Conservation (phyloP, 352 stramenopile genomes). For the Blastocystis sp. region DNA sequence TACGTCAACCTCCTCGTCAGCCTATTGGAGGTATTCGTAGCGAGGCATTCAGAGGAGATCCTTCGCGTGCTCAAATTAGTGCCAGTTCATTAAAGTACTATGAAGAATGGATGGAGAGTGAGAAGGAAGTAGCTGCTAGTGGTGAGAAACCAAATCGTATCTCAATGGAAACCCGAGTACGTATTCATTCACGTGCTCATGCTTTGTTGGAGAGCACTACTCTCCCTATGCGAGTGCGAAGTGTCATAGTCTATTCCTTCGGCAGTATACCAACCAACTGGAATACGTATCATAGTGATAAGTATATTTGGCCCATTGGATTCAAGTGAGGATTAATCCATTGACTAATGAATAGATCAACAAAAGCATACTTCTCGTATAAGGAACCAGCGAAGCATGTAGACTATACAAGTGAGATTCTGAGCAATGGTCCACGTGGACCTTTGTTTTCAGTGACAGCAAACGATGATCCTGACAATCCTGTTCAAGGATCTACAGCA, state of each 20-base stretch:
- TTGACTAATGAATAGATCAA: background rate
- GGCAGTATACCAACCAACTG: slow-evolving; percentile 10
- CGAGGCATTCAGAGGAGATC: background rate
- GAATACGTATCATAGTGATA: slow-evolving; percentile 23
- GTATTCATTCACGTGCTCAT: background rate
- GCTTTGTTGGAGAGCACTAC: background rate
- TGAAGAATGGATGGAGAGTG: background rate
- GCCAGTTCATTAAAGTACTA: background rate
- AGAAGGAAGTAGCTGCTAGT: background rate
- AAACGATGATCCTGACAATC: slow-evolving; percentile 3
- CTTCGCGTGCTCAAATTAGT: background rate
- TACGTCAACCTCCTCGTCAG: too few relatives aligned
- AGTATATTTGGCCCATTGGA: slow-evolving; percentile 65
- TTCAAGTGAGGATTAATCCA: background rate
- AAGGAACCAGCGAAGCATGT: slow-evolving; percentile 21
- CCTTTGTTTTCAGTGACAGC: slow-evolving; percentile 48
- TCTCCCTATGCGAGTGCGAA: slow-evolving; percentile 33
- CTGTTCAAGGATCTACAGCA: background rate
- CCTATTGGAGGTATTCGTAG: background rate
- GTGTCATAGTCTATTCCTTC: background rate
- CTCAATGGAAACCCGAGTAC: background rate
- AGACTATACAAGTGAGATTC: slow-evolving; percentile 59
- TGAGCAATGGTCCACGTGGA: background rate
- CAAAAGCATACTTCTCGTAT: slow-evolving; percentile 39
- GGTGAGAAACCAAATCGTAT: slow-evolving; percentile 7